Conservation (phyloP, 352 stramenopile genomes). For the Phytophthora litchii region DNA sequence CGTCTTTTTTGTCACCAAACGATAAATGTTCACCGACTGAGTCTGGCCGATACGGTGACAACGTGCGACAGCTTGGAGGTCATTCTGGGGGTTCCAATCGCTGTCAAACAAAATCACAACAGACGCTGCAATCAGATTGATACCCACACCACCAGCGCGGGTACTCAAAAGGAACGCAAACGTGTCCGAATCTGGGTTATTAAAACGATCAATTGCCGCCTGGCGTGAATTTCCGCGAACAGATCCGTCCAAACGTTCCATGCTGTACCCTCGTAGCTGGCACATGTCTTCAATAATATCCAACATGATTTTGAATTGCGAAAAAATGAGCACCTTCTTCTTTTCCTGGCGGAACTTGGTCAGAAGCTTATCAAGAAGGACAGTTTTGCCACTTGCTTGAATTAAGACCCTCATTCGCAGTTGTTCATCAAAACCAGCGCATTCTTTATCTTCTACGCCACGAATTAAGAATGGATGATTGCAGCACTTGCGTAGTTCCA, state of each 20-base stretch:
- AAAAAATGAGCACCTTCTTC: constrained; percentile 99
- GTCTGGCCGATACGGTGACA: constrained; percentile 99
- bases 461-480: constrained; percentile 99
- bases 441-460: constrained; percentile 98
- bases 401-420: constrained; percentile 77
- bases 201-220: constrained; percentile 98
- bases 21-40: constrained; percentile 99
- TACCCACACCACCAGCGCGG: constrained; percentile 96
- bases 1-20: constrained; percentile 98
- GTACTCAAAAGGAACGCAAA: constrained; percentile 98
- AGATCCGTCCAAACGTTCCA: constrained; percentile 97
- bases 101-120: constrained; percentile 93
- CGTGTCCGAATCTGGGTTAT: constrained; percentile 91
- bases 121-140: constrained; percentile 94
- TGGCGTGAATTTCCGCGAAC: constrained; percentile 97
- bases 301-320: constrained; percentile 99
- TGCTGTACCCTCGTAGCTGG: constrained; percentile 80
- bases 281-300: constrained; percentile 95
- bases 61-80: constrained; percentile 97
- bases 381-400: constrained; percentile 95
- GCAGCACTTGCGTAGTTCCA: constrained; percentile 99
- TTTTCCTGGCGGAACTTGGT: constrained; percentile 96
- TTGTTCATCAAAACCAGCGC: constrained; percentile 73
- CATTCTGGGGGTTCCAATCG: constrained; percentile 99
- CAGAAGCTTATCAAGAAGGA: constrained; percentile 99